Evolutionary conservation across 495 filamentous ascomycete genomes (phyloP).

Genomic region (Aspergillus coremiiformis): DNA sequence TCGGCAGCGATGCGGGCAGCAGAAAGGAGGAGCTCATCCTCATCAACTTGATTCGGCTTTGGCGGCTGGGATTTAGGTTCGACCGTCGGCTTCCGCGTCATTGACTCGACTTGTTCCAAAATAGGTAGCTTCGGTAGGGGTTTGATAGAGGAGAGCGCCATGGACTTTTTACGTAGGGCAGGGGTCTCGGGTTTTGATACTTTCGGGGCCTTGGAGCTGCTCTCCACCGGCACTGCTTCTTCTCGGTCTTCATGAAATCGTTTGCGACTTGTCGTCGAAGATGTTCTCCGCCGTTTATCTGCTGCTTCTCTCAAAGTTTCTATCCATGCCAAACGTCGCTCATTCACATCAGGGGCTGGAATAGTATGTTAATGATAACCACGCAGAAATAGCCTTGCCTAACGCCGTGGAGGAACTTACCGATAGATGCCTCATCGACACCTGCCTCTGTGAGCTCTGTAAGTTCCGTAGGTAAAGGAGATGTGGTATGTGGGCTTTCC

Average conservation of each 20-base stretch:
- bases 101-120: constrained; percentile 25
- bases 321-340: constrained; percentile 17
- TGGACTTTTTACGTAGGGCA: constrained; percentile 21
- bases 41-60: constrained; percentile 28
- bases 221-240: constrained; percentile 6
- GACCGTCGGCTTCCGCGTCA: constrained; percentile 19
- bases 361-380: background rate
- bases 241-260: constrained; percentile 18
- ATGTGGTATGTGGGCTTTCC: background rate
- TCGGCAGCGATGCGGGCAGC: constrained; percentile 40
- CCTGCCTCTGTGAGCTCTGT: background rate
- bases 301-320: constrained; percentile 15
- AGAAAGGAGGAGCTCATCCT: constrained; percentile 38
- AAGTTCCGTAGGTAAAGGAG: background rate
- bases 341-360: constrained; percentile 7
- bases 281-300: constrained; percentile 14
- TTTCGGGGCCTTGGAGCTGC: constrained; percentile 21
- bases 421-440: background rate
- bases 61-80: constrained; percentile 17
- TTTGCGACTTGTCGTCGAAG: constrained; percentile 19
- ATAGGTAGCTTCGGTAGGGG: constrained; percentile 35
- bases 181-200: constrained; percentile 11
- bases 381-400: background rate
- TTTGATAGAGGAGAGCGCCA: constrained; percentile 29
- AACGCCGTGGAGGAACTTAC: background rate